Conservation (phyloP, 352 stramenopile species). For the Globisporangium lucens region DNA sequence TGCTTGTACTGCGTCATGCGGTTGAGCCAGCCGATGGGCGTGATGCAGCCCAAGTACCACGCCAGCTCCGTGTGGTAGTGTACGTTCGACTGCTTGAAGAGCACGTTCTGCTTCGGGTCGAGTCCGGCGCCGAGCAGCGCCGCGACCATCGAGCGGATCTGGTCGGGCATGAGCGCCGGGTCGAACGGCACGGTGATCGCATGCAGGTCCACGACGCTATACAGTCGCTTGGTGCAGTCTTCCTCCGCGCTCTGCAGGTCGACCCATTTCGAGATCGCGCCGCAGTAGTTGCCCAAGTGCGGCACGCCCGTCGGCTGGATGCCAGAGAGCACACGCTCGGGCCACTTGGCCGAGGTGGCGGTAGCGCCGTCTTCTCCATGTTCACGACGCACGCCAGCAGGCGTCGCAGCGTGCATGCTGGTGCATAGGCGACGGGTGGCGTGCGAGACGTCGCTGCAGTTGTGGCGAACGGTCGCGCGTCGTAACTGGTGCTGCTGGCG, state of each 20-base stretch:
- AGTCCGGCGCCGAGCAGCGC: slow-evolving; percentile 94
- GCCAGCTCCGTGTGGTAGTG: slow-evolving; percentile 92
- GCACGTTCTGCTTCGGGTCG: slow-evolving; percentile 62
- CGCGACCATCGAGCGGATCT: slow-evolving; percentile 90
- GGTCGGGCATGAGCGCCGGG: slow-evolving; percentile 79
- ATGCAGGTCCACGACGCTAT: slow-evolving; percentile 96
- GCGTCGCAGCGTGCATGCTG: background rate
- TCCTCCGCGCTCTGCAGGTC: slow-evolving; percentile 72
- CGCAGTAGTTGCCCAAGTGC: slow-evolving; percentile 99
- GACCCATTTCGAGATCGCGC: slow-evolving; percentile 97
- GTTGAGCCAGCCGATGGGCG: slow-evolving; percentile 97
- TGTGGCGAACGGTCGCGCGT: background rate
- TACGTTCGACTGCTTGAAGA: slow-evolving; percentile 86
- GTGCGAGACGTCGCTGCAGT: background rate
- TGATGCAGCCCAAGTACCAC: slow-evolving; percentile 97
- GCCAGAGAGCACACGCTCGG: slow-evolving; percentile 90
- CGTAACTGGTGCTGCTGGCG: background rate
- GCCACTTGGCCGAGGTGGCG: slow-evolving; percentile 1
- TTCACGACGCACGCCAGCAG: slow-evolving; percentile 1
- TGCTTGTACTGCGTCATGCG: slow-evolving; percentile 99
- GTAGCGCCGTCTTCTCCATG: background rate
- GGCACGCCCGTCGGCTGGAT: slow-evolving; percentile 98
- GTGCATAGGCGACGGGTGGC: background rate
- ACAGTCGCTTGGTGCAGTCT: slow-evolving; percentile 30
- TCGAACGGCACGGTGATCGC: slow-evolving; percentile 97